These are phyloP conservation scores for Cystoderma amianthinum DNA, from an alignment of 768 basidiomycete genomes.

Conservation along the genomic window DNA sequence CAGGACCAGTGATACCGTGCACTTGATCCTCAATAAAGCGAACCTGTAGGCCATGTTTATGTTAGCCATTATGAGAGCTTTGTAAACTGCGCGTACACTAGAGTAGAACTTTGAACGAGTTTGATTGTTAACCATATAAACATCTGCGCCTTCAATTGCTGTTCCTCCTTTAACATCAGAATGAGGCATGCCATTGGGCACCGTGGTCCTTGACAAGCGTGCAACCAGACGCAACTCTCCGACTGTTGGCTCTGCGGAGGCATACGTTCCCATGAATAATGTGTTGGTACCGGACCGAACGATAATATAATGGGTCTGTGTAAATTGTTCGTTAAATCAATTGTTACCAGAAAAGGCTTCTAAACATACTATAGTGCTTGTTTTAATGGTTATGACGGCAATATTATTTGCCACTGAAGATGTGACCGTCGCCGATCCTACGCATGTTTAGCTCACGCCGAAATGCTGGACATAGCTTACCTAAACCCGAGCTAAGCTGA, in stretches of 20 bases:
- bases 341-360: no score
- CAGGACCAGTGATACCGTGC: slow-evolving; percentile 39
- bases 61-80: background rate
- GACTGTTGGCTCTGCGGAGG: slow-evolving; percentile 36
- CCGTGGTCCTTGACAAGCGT: slow-evolving; percentile 30
- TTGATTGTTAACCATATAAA: slow-evolving; percentile 34
- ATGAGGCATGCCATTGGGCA: slow-evolving; percentile 29
- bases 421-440: slow-evolving; percentile 33
- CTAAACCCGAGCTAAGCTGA: slow-evolving; percentile 41
- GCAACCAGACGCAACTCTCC: slow-evolving; percentile 44
- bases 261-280: slow-evolving; percentile 38
- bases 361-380: slow-evolving; percentile 36
- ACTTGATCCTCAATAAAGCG: slow-evolving; percentile 46
- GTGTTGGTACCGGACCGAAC: slow-evolving; percentile 35
- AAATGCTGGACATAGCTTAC: slow-evolving; percentile 10
- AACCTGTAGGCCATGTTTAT: slow-evolving; percentile 17
- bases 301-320: slow-evolving; percentile 41
- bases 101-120: slow-evolving; percentile 45
- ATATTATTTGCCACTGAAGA: slow-evolving; percentile 32
- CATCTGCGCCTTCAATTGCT: slow-evolving; percentile 41
- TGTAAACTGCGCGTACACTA: slow-evolving; percentile 20
- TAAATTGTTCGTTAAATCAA: no score
- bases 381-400: slow-evolving; percentile 32
- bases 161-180: slow-evolving; percentile 34
- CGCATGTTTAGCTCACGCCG: background rate